Base-by-base conservation (phyloP, 805 yeast genomes). In the Metschnikowia baotianmanensis region DNA sequence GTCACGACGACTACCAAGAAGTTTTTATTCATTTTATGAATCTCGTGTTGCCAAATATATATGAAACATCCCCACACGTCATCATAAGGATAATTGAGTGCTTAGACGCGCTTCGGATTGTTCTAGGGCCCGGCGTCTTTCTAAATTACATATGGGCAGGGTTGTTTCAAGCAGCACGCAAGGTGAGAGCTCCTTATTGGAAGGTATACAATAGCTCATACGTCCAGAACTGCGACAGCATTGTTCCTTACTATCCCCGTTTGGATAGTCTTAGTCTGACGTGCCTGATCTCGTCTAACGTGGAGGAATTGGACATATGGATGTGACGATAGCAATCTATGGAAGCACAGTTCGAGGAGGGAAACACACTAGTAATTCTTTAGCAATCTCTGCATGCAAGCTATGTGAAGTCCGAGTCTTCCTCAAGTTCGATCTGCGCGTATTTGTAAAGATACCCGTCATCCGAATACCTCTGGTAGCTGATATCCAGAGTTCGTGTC, bases 11-110 rank as follows among this genome's bases (percentile, higher is more conserved):
- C 49, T 57, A 55, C 32, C 48, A 50, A 17, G 69, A 66, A 15
- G 86, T 88, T 0, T 88, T 93, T 66, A 58, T 87, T 9, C 96
- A 93, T 59, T 76, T 82, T 43, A 65, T 93, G 55, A 88, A 93
- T 57, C 69, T 90, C 36, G 61, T 93, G 16, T 64, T 89, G 62
- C 99, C 99, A 2, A 93, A 93, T 58, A 70, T 93, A 2, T 89
- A 79, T 58, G 99, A 91, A 60, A 86, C 96, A 0, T 89, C 97
- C 0, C 98, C 98, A 0, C 99, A 93, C 61, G 97, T 90, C 11
- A 89, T 90, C 42, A 73, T 69, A 8, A 77, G 98, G 49, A 80
- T 93, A 1, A 48, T 86, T 34, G 97, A 88, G 40, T 84, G 90
- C 39, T 68, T 93, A 20, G 89, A 85, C 44, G 83, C 86, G 2